Conservation (phyloP, 805 yeast species). For the Deakozyma indianensis region DNA sequence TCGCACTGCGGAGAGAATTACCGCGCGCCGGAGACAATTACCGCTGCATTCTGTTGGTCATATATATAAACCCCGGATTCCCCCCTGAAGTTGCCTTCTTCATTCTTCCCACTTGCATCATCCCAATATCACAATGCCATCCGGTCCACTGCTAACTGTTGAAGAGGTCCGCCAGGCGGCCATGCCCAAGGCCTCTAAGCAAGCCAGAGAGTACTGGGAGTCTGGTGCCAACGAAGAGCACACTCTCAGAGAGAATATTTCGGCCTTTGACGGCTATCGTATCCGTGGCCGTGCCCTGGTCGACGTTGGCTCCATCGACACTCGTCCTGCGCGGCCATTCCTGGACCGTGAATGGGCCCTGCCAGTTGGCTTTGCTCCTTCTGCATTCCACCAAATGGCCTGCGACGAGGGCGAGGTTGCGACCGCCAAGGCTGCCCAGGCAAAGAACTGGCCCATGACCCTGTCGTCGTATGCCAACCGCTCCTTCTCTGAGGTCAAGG, state of each 20-base stretch:
- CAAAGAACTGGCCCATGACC: conserved; percentile 17
- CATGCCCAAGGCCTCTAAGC: conserved; percentile 7
- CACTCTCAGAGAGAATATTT: conserved; percentile 17
- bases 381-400: conserved; percentile 21
- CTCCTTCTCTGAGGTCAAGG: conserved; percentile 15
- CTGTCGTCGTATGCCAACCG: conserved; percentile 15
- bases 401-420: conserved; percentile 21
- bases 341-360: conserved; percentile 14
- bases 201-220: conserved; percentile 16
- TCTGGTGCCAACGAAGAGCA: conserved; percentile 17
- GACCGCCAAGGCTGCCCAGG: conserved; percentile 20
- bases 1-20: no score
- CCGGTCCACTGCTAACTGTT: no score
- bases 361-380: conserved; percentile 24
- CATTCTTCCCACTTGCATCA: no score
- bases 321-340: conserved; percentile 7
- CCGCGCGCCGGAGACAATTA: no score
- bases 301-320: conserved; percentile 16
- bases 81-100: no score
- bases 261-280: conserved; percentile 14
- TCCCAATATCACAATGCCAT: no score
- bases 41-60: no score
- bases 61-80: no score
- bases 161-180: conserved; percentile 4
- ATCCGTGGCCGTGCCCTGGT: conserved; percentile 18